These are phyloP conservation scores for Euclidium syriacum DNA, from an alignment of 345 rosid species.

Conservation along the genomic window DNA sequence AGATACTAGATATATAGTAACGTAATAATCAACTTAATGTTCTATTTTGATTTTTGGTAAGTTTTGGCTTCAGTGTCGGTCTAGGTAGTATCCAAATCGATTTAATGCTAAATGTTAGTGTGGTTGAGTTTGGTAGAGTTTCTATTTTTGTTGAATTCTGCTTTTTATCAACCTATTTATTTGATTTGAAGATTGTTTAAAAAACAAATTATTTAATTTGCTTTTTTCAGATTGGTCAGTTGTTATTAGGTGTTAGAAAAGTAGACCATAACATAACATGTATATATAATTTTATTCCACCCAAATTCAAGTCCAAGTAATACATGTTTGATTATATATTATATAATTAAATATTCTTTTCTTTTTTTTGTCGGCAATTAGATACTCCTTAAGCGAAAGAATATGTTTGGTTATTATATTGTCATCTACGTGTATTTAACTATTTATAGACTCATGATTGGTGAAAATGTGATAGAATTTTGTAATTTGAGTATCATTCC, in stretches of 20 bases:
- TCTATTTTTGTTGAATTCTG: not conserved
- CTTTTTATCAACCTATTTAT: not conserved
- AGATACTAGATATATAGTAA: no score
- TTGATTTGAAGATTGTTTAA: not conserved
- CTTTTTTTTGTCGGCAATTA: conserved; percentile 12
- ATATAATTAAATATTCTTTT: not conserved
- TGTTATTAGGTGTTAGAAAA: not conserved
- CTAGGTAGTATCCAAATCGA: no score
- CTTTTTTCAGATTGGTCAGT: not conserved
- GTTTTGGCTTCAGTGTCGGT: not conserved
- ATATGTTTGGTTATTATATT: not conserved
- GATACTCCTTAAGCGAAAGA: not conserved
- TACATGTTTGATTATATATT: no score
- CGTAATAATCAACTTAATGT: no score
- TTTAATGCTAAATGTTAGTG: not conserved
- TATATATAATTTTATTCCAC: no score
- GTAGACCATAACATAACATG: no score
- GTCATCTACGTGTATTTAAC: not conserved
- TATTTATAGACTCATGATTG: no score
- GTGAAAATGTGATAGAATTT: no score
- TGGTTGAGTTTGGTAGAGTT: conserved; percentile 14
- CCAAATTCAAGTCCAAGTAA: no score
- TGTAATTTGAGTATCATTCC: not conserved
- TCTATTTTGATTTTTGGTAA: not conserved
- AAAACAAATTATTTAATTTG: no score